Conservation (phyloP, 2,329 filamentous ascomycete species). For the Fusarium proliferatum region DNA sequence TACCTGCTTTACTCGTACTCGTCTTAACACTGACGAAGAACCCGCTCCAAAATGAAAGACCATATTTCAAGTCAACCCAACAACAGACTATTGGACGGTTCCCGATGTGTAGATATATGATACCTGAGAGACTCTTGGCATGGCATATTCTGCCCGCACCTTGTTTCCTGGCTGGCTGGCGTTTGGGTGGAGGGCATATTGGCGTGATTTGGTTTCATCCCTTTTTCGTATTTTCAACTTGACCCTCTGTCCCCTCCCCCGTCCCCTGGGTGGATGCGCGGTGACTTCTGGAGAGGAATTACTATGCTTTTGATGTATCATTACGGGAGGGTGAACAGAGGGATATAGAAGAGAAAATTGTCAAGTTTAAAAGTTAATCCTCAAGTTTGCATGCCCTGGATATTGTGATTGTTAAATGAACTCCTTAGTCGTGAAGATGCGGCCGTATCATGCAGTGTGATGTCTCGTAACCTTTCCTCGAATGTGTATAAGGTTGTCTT, state of each 20-base stretch:
- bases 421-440: background rate
- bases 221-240: slow-evolving; percentile 42
- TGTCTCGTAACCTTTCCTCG: background rate
- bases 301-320: slow-evolving; percentile 27
- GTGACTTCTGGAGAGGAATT: slow-evolving; percentile 17
- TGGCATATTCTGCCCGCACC: slow-evolving; percentile 44
- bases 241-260: slow-evolving; percentile 31
- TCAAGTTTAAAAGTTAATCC: slow-evolving; percentile 39
- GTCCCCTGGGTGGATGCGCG: slow-evolving; percentile 16
- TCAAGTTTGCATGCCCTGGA: slow-evolving; percentile 3
- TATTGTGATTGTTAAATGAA: slow-evolving; percentile 13
- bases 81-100: slow-evolving; percentile 41
- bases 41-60: slow-evolving; percentile 33
- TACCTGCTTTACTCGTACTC: slow-evolving; percentile 44
- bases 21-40: slow-evolving; percentile 44
- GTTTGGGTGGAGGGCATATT: slow-evolving; percentile 50
- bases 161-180: slow-evolving; percentile 49
- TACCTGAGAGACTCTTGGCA: slow-evolving; percentile 50
- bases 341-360: slow-evolving; percentile 37
- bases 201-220: slow-evolving; percentile 49
- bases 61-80: slow-evolving; percentile 35
- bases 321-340: slow-evolving; percentile 20
- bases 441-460: background rate
- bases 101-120: slow-evolving; percentile 49
- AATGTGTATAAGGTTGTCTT: background rate